Evolutionary conservation across 352 stramenopile species (phyloP).

Genomic region (Pythium sp.): DNA sequence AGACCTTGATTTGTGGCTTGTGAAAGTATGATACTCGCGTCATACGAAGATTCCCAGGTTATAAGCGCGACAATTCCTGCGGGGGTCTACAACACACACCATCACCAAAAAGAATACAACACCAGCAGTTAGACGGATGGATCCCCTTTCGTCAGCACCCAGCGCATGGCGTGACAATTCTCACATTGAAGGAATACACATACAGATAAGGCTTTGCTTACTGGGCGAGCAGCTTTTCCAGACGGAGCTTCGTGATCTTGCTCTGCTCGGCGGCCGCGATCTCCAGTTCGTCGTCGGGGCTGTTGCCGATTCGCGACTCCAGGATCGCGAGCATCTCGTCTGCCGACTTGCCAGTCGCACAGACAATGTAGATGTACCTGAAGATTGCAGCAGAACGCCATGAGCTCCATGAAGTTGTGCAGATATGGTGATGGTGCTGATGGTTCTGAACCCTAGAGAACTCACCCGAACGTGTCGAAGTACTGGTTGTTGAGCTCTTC

Average conservation of each 20-base stretch:
- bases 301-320: constrained; percentile 51
- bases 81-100: background rate
- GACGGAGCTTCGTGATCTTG: constrained; percentile 76
- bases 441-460: background rate
- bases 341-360: constrained; percentile 73
- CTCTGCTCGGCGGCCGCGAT: constrained; percentile 65
- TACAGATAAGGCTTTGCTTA: constrained; percentile 26
- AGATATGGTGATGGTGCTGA: no score
- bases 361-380: constrained; percentile 83
- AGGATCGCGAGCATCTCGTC: constrained; percentile 74
- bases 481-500: constrained; percentile 67
- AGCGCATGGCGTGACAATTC: background rate
- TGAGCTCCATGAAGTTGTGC: background rate
- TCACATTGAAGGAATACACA: background rate
- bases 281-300: constrained; percentile 39
- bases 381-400: background rate
- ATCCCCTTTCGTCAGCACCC: background rate
- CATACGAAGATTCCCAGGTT: background rate
- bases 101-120: background rate
- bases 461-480: constrained; percentile 67
- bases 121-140: background rate
- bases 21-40: background rate
- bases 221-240: constrained; percentile 63
- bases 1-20: background rate
- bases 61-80: constrained; percentile 2